Base-by-base conservation (phyloP, 805 yeast species). In the Candida ovalis region DNA sequence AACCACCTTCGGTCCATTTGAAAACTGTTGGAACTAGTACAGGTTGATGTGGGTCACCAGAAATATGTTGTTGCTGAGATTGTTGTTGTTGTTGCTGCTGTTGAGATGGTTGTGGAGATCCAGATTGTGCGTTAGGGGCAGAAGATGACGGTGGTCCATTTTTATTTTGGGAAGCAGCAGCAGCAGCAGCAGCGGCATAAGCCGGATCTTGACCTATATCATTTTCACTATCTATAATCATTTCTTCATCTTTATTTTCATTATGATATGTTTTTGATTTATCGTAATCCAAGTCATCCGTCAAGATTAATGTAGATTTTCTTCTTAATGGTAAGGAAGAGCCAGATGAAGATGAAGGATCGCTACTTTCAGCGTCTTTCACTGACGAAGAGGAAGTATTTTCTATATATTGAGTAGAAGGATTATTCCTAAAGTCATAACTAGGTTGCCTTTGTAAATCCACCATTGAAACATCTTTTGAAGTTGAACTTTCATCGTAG, bases 1-100 rank as follows among this genome's bases (percentile, higher is more conserved):
- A 80, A 51, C 99, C 99, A n/a, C 98, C 98, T 67, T 92, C 96
- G 17, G 82, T 83, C 99, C 99, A 92, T 54, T 81, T 81, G 49
- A 90, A 85, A 48, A 85, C 90, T 1, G 89, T 74, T 1, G 82
- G 82, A 36, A 66, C 63, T 32, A 67, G 48, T 3, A 54, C 53
- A 10, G 64, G 63, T 23, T 59, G 65, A 5, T 56, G 56, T 6
- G 57, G 51, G 18, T 37, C 50, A 13, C 44, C 48, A 9, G 45
- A 27, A 8, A 33, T 28, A 13, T 30, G 48, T 30, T 35, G 43
- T 30, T 25, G 45, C 18, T 12, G 36, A 9, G 24, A 46, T 21
- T 45, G 51, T 27, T 45, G 52, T 25, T 45, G 51, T n/a, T 43
- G 52, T 17, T 42, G 50, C 28, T 39, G 47, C 28, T 42, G 47